A percentile compares a stretch with the other conserved stretches of the same genome.
phyloP scores from a whole-genome alignment of 2,329 filamentous ascomycete genomes.

The Aspergillus pseudoviridinutans region DNA sequence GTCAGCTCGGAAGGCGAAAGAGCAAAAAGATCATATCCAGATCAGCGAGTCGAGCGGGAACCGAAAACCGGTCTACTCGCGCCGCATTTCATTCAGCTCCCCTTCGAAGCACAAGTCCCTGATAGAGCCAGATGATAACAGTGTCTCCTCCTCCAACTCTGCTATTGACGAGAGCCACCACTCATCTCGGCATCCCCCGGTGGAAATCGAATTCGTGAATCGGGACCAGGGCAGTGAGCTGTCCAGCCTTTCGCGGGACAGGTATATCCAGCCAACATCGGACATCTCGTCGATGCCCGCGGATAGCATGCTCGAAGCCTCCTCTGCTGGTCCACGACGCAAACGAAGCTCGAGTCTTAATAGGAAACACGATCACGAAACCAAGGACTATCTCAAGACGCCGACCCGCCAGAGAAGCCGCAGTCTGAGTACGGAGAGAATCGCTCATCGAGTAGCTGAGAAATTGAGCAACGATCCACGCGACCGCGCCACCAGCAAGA shows the following conservation, averaged over 20 bases:
- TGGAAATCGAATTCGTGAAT: conserved; percentile 83
- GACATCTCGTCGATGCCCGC: conserved; percentile 81
- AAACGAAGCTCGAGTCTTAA: conserved; percentile 51
- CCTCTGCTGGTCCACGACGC: conserved; percentile 44
- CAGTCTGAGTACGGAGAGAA: conserved; percentile 63
- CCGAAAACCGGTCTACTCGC: conserved; percentile 66
- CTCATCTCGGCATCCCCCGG: conserved; percentile 62
- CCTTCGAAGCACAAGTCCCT: conserved; percentile 35
- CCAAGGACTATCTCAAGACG: conserved; percentile 53
- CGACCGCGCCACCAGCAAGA: conserved; percentile 42
- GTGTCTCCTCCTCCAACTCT: conserved; percentile 71
- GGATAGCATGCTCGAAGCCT: conserved; percentile 64
- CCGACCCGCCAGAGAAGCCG: conserved; percentile 57
- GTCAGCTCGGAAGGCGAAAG: conserved; percentile 51
- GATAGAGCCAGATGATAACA: conserved; percentile 55
- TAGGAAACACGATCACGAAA: conserved; percentile 31
- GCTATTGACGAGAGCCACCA: conserved; percentile 76
- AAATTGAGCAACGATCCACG: conserved; percentile 55
- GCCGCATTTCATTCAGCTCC: conserved; percentile 60
- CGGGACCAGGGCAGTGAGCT: conserved; percentile 64
- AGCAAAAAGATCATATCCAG: conserved; percentile 70
- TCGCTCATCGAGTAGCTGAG: conserved; percentile 65
- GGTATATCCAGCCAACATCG: conserved; percentile 67
- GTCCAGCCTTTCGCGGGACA: conserved; percentile 54
- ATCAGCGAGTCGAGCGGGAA: conserved; percentile 76